Evolutionary conservation across 163 green algal genomes (phyloP).

Genomic region (Chlamydomonas reinhardtii): DNA sequence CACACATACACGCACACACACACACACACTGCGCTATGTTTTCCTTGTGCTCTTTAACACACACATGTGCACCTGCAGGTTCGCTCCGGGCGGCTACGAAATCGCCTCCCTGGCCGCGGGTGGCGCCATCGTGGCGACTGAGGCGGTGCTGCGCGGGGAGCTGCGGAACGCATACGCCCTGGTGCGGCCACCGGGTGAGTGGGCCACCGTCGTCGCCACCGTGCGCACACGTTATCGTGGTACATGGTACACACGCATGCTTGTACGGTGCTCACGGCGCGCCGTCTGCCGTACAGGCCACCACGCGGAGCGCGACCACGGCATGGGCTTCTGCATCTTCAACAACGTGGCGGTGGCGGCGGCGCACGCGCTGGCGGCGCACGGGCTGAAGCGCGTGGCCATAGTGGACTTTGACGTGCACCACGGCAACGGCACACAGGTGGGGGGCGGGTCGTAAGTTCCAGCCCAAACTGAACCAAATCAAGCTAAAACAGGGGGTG

Average conservation of each 20-base stretch:
- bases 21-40: too few relatives aligned
- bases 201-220: too few relatives aligned
- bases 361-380: slow-evolving; percentile 47
- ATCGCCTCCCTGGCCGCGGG: slow-evolving; percentile 54
- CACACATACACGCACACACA: too few relatives aligned
- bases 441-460: too few relatives aligned
- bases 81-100: slow-evolving; percentile 50
- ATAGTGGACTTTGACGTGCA: slow-evolving; percentile 87
- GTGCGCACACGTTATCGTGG: too few relatives aligned
- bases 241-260: too few relatives aligned
- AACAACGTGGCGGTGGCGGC: slow-evolving; percentile 85
- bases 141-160: slow-evolving; percentile 53
- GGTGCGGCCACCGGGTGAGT: slow-evolving; percentile 46
- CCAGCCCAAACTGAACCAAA: too few relatives aligned
- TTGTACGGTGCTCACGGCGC: too few relatives aligned
- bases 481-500: too few relatives aligned
- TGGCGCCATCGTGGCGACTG: slow-evolving; percentile 39
- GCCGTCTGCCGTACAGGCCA: slow-evolving; percentile 83
- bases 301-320: slow-evolving; percentile 77
- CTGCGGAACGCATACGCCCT: slow-evolving; percentile 52
- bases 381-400: slow-evolving; percentile 70
- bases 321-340: slow-evolving; percentile 89
- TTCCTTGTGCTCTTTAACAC: background rate
- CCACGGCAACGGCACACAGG: slow-evolving; percentile 79
- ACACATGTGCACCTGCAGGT: too few relatives aligned